Base-by-base conservation (phyloP, 2,329 filamentous ascomycete species). In the Neoarthrinium moseri region DNA sequence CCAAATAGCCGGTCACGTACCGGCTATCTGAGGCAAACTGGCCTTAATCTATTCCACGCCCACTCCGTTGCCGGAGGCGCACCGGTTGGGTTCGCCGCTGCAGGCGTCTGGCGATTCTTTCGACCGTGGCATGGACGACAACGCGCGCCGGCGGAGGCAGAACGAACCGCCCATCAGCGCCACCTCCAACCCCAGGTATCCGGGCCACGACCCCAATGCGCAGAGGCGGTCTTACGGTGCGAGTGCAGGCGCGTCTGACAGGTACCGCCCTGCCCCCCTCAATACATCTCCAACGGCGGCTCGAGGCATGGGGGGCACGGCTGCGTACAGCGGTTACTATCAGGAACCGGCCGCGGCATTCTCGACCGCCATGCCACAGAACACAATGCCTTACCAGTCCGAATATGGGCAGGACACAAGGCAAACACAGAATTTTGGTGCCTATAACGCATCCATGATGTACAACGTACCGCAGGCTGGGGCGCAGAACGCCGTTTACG, bases 41-140 rank as follows among this genome's bases (percentile, higher is more conserved):
- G 82, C 80, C 72, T 72, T 74, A 59, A 58, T 76, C 59, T 81
- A 81, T 73, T 74, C 76, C 61, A 78, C 75, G 58, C 77, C 75
- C 66, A 77, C 78, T 72, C 72, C 81, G 67, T 81, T 82, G 73
- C 83, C 82, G 73, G 78, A 75, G 74, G 78, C 77, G 72, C 77
- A 80, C 73, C 79, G 78, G 74, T 75, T 81, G 64, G 75, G 80
- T 75, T 75, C 78, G 69, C 73, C 73, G 69, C 69, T 75, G 70
- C 73, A 71, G 70, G 71, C 74, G 66, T 71, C 72, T 68, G 65
- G 69, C 61, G 69, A 75, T 67, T 67, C 71, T 66, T 69, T 72
- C 62, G 66, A 74, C 73, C 65, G 69, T 70, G 83, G 81, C 65
- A 94, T 94, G 89, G 89, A 92, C 75, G 83, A 87, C 71, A 81